Percentiles rank a stretch among this genome's conserved stretches.
phyloP scores from a whole-genome alignment of 2,329 filamentous ascomycete species.

The Westerdykella aurantiaca region DNA sequence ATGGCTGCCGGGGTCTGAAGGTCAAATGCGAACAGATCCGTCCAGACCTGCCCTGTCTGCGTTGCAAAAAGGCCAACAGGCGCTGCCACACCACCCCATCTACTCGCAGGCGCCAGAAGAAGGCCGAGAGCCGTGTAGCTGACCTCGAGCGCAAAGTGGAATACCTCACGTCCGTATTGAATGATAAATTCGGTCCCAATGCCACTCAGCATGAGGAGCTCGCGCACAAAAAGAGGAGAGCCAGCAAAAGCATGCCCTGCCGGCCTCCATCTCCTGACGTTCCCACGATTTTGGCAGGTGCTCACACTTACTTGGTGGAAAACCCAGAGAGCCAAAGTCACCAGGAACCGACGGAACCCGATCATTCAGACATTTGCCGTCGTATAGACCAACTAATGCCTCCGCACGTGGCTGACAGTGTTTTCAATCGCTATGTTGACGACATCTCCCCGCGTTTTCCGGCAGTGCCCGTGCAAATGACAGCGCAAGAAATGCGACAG shows the following conservation, averaged over 20 bases:
- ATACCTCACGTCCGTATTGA: conserved; percentile 57
- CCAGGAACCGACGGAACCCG: conserved; percentile 25
- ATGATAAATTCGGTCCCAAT: too few species aligned
- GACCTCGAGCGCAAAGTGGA: conserved; percentile 93
- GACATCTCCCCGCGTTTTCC: conserved; percentile 53
- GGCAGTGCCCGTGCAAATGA: conserved; percentile 50
- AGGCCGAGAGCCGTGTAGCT: conserved; percentile 81
- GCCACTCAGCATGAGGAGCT: conserved; percentile 8
- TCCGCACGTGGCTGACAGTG: conserved; percentile 46
- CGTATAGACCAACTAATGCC: conserved; percentile 46
- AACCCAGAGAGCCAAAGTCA: neutral
- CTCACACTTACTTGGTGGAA: too few species aligned
- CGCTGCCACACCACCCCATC: conserved; percentile 60
- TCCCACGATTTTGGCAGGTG: neutral
- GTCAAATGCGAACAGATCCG: conserved; percentile 66
- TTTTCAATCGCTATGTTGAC: conserved; percentile 54
- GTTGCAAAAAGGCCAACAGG: conserved; percentile 75
- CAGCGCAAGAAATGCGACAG: conserved; percentile 50
- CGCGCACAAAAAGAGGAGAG: conserved; percentile 29
- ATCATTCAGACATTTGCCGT: conserved; percentile 35
- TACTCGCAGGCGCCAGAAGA: conserved; percentile 77
- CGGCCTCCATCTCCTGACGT: conserved; percentile 16
- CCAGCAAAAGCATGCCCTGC: conserved; percentile 21
- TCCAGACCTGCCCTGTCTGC: conserved; percentile 52
- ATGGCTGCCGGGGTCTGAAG: conserved; percentile 44